These are phyloP conservation scores for Borealophlyctis nickersoniae DNA, from an alignment of 192 early-diverging fungal genomes.

Conservation along the genomic window DNA sequence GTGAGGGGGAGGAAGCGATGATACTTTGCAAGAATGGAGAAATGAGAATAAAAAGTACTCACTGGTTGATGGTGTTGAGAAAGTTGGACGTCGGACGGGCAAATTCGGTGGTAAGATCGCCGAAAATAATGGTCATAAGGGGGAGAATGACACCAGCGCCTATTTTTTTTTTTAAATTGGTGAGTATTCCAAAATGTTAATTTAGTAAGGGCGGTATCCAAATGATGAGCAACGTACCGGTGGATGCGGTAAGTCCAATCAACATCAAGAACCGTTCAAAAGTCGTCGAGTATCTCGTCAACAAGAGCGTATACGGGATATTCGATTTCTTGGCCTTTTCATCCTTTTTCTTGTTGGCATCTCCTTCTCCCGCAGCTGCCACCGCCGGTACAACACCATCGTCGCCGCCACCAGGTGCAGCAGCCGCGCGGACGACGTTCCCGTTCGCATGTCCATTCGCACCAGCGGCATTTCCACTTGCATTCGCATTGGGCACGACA, in stretches of 20 bases:
- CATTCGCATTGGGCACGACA: too few relatives aligned
- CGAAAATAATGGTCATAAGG: constrained; percentile 42
- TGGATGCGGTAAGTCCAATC: constrained; percentile 23
- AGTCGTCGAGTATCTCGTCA: constrained; percentile 68
- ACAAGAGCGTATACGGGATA: constrained; percentile 17
- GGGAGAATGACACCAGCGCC: constrained; percentile 25
- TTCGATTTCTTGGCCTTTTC: not conserved
- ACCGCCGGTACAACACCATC: not conserved
- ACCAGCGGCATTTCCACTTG: too few relatives aligned
- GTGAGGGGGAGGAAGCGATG: constrained; percentile 27
- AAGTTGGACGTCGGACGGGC: constrained; percentile 6
- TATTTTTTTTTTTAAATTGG: not conserved
- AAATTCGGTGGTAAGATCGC: constrained; percentile 26
- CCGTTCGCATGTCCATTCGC: too few relatives aligned
- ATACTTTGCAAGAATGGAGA: constrained; percentile 17
- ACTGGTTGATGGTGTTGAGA: not conserved
- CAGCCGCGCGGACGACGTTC: too few relatives aligned
- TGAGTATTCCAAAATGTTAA: not conserved
- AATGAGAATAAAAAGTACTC: constrained; percentile 1
- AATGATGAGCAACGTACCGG: not conserved
- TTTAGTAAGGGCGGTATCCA: not conserved
- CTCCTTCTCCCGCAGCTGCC: not conserved
- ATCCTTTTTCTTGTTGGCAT: not conserved
- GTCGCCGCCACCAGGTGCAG: too few relatives aligned
- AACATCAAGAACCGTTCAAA: constrained; percentile 56